Percentiles rank a stretch among this genome's conserved stretches.
Evolutionary conservation across 2,329 filamentous ascomycete genomes (phyloP).

Genomic region (Madurella fahalii): DNA sequence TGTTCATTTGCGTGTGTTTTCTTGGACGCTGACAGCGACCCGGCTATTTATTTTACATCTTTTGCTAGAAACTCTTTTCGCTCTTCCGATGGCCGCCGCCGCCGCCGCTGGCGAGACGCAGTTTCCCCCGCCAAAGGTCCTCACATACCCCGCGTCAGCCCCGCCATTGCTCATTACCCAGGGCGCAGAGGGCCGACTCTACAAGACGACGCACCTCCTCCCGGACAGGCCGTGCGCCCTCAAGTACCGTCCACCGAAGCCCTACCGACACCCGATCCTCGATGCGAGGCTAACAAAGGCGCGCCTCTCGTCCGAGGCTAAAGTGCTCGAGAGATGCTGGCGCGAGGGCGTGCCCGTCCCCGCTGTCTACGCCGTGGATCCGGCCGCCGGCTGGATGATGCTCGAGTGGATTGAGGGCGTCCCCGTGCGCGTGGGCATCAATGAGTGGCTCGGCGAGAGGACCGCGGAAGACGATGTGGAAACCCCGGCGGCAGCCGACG

Average conservation of each 20-base stretch:
- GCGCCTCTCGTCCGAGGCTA: slow-evolving; percentile 82
- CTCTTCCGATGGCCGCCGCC: neutral
- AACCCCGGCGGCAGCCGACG: slow-evolving; percentile 32
- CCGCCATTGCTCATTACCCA: slow-evolving; percentile 74
- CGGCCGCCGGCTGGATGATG: slow-evolving; percentile 66
- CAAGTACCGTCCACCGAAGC: slow-evolving; percentile 87
- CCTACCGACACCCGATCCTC: slow-evolving; percentile 85
- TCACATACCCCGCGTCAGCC: slow-evolving; percentile 56
- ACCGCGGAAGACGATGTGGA: slow-evolving; percentile 31
- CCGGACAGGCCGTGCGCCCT: slow-evolving; percentile 68
- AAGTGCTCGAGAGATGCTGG: slow-evolving; percentile 74
- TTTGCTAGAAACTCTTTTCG: too few relatives aligned
- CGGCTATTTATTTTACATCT: too few relatives aligned
- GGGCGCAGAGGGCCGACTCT: slow-evolving; percentile 93
- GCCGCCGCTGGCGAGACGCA: slow-evolving; percentile 2
- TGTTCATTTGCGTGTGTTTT: neutral
- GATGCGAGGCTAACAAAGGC: slow-evolving; percentile 83
- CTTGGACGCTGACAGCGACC: neutral
- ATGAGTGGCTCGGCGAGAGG: slow-evolving; percentile 59
- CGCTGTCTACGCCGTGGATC: slow-evolving; percentile 67
- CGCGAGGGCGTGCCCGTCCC: slow-evolving; percentile 79
- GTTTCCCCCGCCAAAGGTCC: slow-evolving; percentile 56
- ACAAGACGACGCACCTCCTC: slow-evolving; percentile 75
- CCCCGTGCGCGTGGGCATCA: slow-evolving; percentile 66
- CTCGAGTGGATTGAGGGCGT: slow-evolving; percentile 79